A percentile compares a stretch with the other conserved stretches of the same genome.
Conservation (phyloP, 352 stramenopile genomes). For the Peronospora destructor region DNA sequence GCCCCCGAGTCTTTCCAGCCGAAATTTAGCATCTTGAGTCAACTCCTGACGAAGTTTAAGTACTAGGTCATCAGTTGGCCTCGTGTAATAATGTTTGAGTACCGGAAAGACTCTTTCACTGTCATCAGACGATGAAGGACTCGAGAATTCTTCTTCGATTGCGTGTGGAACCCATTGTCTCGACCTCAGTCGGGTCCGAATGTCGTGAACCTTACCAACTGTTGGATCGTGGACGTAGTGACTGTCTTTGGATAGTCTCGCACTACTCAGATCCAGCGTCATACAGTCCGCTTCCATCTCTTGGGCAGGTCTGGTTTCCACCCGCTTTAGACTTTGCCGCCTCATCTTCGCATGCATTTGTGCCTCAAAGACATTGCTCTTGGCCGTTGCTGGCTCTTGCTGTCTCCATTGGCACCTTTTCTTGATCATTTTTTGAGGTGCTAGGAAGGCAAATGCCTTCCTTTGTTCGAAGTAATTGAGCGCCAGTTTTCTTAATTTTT, state of each 20-base stretch:
- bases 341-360: constrained; percentile 27
- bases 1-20: constrained; percentile 13
- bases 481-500: constrained; percentile 8
- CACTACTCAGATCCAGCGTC: constrained; percentile 22
- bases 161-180: constrained; percentile 13
- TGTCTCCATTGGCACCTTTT: constrained; percentile 14
- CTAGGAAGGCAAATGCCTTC: constrained; percentile 29
- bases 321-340: constrained; percentile 25
- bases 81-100: background rate
- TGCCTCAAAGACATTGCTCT: constrained; percentile 26
- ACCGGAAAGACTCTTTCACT: background rate
- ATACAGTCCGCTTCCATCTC: constrained; percentile 13
- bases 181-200: background rate
- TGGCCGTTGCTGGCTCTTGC: constrained; percentile 12
- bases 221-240: background rate
- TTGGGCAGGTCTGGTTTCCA: constrained; percentile 2
- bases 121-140: constrained; percentile 10
- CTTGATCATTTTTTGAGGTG: constrained; percentile 20
- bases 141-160: constrained; percentile 13
- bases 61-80: constrained; percentile 10
- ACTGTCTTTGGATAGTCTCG: constrained; percentile 6
- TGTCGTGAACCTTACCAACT: background rate
- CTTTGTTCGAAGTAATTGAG: constrained; percentile 24
- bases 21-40: constrained; percentile 15
- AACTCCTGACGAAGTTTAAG: constrained; percentile 16